Evolutionary conservation across 768 basidiomycete genomes (phyloP).

Genomic region (Amanita pallidorosea): DNA sequence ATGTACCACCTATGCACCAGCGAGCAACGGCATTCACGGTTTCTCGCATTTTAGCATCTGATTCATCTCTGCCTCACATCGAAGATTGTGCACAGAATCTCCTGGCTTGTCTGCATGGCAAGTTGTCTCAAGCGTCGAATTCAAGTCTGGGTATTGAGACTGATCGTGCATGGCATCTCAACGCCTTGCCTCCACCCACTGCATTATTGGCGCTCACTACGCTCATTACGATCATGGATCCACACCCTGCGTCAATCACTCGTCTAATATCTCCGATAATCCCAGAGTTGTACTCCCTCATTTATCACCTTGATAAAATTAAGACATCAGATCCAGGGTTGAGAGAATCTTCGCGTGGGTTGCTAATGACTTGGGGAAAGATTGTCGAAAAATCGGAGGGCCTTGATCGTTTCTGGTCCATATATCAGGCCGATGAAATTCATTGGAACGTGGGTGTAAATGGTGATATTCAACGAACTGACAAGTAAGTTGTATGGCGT

Average conservation of each 20-base stretch:
- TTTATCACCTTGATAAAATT: conserved; percentile 37
- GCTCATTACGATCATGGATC: conserved; percentile 68
- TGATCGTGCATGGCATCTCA: background rate
- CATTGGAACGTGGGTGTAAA: conserved; percentile 49
- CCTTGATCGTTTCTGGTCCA: conserved; percentile 42
- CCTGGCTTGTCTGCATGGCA: conserved; percentile 40
- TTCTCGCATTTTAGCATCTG: conserved; percentile 47
- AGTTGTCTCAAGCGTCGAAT: conserved; percentile 24
- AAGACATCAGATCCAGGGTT: conserved; percentile 58
- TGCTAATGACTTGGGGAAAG: conserved; percentile 71
- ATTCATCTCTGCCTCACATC: conserved; percentile 17
- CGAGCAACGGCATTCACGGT: conserved; percentile 60
- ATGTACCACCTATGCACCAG: conserved; percentile 32
- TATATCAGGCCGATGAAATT: conserved; percentile 40
- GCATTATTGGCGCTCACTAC: conserved; percentile 41
- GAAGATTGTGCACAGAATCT: conserved; percentile 24
- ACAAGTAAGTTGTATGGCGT: conserved; percentile 27
- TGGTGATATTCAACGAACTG: conserved; percentile 33
- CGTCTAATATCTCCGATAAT: conserved; percentile 59
- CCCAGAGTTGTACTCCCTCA: conserved; percentile 53
- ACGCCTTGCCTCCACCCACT: conserved; percentile 18
- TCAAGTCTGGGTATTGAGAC: background rate
- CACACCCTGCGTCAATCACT: conserved; percentile 59
- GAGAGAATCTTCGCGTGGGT: conserved; percentile 44
- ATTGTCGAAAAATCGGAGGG: conserved; percentile 45